Evolutionary conservation across 2,329 filamentous ascomycete species (phyloP).

Genomic region (Stachybotrys elegans): DNA sequence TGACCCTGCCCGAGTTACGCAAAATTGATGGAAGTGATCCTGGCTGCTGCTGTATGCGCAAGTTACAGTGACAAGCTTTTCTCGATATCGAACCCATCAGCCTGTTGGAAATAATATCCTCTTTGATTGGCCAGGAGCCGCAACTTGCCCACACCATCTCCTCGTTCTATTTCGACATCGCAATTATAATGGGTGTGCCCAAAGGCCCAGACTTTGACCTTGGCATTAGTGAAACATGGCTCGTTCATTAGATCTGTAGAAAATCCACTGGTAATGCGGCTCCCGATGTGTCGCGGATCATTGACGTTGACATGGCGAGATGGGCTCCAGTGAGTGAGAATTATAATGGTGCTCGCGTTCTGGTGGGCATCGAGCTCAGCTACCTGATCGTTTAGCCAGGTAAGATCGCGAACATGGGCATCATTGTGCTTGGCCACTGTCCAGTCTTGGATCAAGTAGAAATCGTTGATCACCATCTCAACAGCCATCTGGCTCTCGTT

Average conservation of each 20-base stretch:
- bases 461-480: slow-evolving; percentile 43
- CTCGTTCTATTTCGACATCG: slow-evolving; percentile 25
- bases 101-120: slow-evolving; percentile 34
- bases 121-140: slow-evolving; percentile 33
- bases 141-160: slow-evolving; percentile 12
- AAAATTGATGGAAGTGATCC: no score
- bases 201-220: slow-evolving; percentile 40
- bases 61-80: no score
- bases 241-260: slow-evolving; percentile 31
- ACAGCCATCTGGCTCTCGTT: slow-evolving; percentile 30
- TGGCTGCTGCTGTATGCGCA: no score
- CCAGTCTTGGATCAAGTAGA: slow-evolving; percentile 40
- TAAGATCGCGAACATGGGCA: slow-evolving; percentile 31
- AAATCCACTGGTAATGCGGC: slow-evolving; percentile 26
- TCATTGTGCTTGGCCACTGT: slow-evolving; percentile 28
- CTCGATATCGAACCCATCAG: slow-evolving; percentile 25
- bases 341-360: slow-evolving; percentile 22
- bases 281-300: slow-evolving; percentile 27
- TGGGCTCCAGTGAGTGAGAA: slow-evolving; percentile 40
- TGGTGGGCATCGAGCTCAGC: slow-evolving; percentile 15
- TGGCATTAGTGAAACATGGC: slow-evolving; percentile 25
- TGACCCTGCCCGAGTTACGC: no score
- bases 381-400: slow-evolving; percentile 37
- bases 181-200: slow-evolving; percentile 46
- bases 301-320: slow-evolving; percentile 23